Evolutionary conservation across 331 rosid species (phyloP).

Genomic region (Spiraea crenata): DNA sequence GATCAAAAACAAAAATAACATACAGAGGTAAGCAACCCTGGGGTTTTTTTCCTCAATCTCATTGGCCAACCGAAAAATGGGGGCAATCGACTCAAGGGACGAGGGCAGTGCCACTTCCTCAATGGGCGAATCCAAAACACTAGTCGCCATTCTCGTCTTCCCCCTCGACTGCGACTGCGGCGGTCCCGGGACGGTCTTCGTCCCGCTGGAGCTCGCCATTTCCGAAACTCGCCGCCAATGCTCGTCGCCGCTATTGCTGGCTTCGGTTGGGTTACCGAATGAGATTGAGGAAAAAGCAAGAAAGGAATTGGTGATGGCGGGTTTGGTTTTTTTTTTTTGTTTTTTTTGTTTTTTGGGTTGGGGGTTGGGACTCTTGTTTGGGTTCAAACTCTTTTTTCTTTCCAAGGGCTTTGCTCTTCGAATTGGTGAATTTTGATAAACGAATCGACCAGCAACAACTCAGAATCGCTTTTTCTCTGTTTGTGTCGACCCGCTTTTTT

Average conservation of each 20-base stretch:
- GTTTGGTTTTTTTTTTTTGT: too few relatives aligned
- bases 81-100: slow-evolving; percentile 57
- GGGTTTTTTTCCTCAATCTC: slow-evolving; percentile 66
- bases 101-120: slow-evolving; percentile 63
- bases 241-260: background rate
- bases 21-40: slow-evolving; percentile 94
- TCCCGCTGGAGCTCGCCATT: slow-evolving; percentile 89
- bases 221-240: background rate
- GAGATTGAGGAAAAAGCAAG: too few relatives aligned
- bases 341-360: too few relatives aligned
- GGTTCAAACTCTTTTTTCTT: slow-evolving; percentile 2
- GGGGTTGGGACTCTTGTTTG: slow-evolving; percentile 9
- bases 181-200: slow-evolving; percentile 41
- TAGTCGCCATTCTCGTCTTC: slow-evolving; percentile 41
- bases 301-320: slow-evolving; percentile 35
- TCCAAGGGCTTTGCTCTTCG: slow-evolving; percentile 31
- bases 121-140: slow-evolving; percentile 38
- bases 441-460: background rate
- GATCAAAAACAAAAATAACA: slow-evolving; percentile 10
- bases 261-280: background rate
- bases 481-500: background rate
- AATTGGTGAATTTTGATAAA: background rate
- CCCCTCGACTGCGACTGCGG: slow-evolving; percentile 44
- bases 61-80: slow-evolving; percentile 79
- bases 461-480: background rate